Base-by-base conservation (phyloP, 1,139 yeast genomes). In the Saccharomyces pastorianus region DNA sequence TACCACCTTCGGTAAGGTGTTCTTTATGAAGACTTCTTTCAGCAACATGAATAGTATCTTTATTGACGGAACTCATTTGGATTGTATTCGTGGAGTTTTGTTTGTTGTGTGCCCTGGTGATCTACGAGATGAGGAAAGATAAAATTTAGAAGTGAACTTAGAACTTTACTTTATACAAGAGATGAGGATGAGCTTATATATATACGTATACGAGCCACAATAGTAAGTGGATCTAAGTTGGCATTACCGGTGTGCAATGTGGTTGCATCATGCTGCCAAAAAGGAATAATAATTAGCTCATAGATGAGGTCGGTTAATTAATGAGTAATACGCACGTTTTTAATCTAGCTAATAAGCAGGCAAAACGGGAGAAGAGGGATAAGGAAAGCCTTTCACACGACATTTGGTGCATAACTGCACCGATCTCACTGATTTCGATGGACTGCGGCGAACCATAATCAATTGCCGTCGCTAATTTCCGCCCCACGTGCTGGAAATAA, bases 1-100 rank as follows among this genome's bases (percentile, higher is more conserved):
- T 86, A 75, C 96, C 96, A 74, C 96, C 96, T 38, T 68, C 73
- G 32, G 84, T 81, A 58, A 73, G 71, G 52, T 69, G 55, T 32
- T 56, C 53, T 8, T 13, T n/a, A 25, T 46, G 42, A 38, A 38
- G 44, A 38, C 44, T 38, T 38, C 44, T 38, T 20, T 38, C 44
- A 38, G 44, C 44, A 38, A 38, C 11, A 20, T 20, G 23, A 9
- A 38, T 38, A 20, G 23, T 38, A 38, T 38, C 44, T 38, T 38
- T 38, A 38, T 20, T 20, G 11, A 38, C 44, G 44, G 44, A 38
- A 38, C 44, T 20, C 44, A 38, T 38, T 20, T 17, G 23, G 6
- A 11, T 46, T 51, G 53, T 52, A 51, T 42, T 11, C 27, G 31
- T 25, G 46, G 20, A 25, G 34, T 17, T 32, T 25, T 42, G n/a